A percentile compares a stretch with the other conserved stretches of the same genome.
These are phyloP conservation scores for Rosa lucieae DNA, from an alignment of 306 rosid species.

Conservation along the genomic window DNA sequence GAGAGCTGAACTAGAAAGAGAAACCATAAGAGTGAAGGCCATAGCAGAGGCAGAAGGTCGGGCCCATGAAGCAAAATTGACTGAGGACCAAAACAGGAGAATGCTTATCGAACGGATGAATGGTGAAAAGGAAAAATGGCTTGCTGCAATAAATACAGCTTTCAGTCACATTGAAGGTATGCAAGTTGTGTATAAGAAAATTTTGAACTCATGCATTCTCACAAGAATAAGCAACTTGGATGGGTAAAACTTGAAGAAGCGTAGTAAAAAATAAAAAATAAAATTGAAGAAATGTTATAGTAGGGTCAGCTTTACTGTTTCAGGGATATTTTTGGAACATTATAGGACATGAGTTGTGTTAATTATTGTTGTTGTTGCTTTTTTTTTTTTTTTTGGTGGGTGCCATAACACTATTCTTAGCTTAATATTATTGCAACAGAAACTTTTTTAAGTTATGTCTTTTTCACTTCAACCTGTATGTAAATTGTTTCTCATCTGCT, in stretches of 20 bases:
- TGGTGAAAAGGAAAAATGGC: constrained; percentile 98
- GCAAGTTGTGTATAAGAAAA: neutral
- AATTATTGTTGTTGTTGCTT: neutral
- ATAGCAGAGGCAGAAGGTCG: constrained; percentile 96
- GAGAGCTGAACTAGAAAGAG: constrained; percentile 88
- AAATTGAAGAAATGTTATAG: neutral
- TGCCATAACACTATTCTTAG: neutral
- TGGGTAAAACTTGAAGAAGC: neutral
- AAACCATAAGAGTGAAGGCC: constrained; percentile 88
- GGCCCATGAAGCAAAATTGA: constrained; percentile 81
- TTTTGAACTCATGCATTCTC: neutral
- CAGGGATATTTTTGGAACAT: neutral
- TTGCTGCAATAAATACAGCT: constrained; percentile 92
- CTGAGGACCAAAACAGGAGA: constrained; percentile 86
- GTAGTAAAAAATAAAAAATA: neutral
- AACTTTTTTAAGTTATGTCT: neutral
- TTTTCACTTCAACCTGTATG: constrained; percentile 12
- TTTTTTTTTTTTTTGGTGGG: neutral
- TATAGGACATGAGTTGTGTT: neutral
- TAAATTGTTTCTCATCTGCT: constrained; percentile 27
- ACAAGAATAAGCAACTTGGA: neutral
- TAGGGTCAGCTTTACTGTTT: neutral
- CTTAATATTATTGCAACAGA: constrained; percentile 7
- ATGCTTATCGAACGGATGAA: constrained; percentile 80
- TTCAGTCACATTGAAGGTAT: constrained; percentile 96